Evolutionary conservation across 352 stramenopile genomes (phyloP).

Genomic region (Globisporangium barbulae): DNA sequence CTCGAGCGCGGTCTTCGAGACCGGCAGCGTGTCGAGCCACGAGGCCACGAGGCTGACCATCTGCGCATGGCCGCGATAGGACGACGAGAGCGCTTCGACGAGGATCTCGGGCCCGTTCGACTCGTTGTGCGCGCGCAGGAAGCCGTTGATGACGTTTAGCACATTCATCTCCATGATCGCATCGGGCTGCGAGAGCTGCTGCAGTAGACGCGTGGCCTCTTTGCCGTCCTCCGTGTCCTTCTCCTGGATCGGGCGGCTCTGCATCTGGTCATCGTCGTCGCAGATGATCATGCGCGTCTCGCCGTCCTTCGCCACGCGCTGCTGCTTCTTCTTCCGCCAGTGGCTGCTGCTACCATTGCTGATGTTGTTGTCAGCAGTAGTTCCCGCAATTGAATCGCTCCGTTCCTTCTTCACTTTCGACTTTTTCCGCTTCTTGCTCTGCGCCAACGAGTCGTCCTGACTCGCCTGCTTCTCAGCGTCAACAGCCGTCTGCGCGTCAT

Average conservation of each 20-base stretch:
- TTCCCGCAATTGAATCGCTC: slow-evolving; percentile 1
- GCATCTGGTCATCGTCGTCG: slow-evolving; percentile 66
- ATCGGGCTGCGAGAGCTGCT: slow-evolving; percentile 66
- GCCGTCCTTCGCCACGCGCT: slow-evolving; percentile 28
- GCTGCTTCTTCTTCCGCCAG: slow-evolving; percentile 15
- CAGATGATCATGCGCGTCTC: slow-evolving; percentile 82
- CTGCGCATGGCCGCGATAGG: slow-evolving; percentile 82
- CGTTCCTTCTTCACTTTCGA: slow-evolving; percentile 13
- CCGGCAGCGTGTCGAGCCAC: slow-evolving; percentile 69
- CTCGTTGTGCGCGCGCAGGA: slow-evolving; percentile 72
- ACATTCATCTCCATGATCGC: slow-evolving; percentile 85
- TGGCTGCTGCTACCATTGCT: not conserved
- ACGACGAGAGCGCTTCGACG: slow-evolving; percentile 83
- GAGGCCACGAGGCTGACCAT: slow-evolving; percentile 85
- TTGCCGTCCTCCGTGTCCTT: slow-evolving; percentile 72
- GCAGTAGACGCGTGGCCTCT: slow-evolving; percentile 64
- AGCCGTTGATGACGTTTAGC: slow-evolving; percentile 79
- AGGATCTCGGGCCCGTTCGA: slow-evolving; percentile 82
- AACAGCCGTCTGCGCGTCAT: not conserved
- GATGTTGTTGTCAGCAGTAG: not conserved
- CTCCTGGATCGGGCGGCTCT: slow-evolving; percentile 38
- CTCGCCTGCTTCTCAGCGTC: slow-evolving; percentile 2
- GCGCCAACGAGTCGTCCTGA: slow-evolving; percentile 6
- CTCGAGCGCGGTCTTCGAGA: slow-evolving; percentile 57
- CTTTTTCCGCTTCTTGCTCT: slow-evolving; percentile 21